Evolutionary conservation across 2,329 filamentous ascomycete genomes (phyloP).

Genomic region (Penicillium sp.): DNA sequence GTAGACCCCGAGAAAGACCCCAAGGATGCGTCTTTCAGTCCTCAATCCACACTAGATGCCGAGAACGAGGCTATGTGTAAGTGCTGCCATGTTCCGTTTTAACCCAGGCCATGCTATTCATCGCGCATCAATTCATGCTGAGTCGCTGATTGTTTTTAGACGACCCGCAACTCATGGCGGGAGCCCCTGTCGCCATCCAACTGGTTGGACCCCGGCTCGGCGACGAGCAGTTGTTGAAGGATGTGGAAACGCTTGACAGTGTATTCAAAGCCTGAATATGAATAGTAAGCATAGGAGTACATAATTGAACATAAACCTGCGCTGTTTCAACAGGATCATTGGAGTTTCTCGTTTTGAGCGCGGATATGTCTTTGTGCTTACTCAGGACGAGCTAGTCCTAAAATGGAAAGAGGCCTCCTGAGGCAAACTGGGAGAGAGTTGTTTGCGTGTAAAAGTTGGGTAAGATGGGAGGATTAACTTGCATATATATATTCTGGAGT

Average conservation of each 20-base stretch:
- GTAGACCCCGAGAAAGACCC: constrained; percentile 27
- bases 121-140: neutral
- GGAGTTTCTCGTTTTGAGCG: too few species aligned
- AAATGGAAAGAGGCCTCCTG: neutral
- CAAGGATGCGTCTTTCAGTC: neutral
- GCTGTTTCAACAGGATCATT: too few species aligned
- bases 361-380: neutral
- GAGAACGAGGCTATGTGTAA: constrained; percentile 23
- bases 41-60: constrained; percentile 17
- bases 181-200: constrained; percentile 32
- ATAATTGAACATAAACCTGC: too few species aligned
- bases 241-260: constrained; percentile 25
- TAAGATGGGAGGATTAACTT: neutral
- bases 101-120: neutral
- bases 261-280: neutral
- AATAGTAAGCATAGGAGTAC: neutral
- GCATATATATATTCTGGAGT: neutral
- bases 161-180: constrained; percentile 31
- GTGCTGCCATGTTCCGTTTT: neutral
- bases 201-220: constrained; percentile 29
- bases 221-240: constrained; percentile 30
- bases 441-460: neutral
- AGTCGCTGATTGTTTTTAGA: constrained; percentile 18
- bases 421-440: neutral
- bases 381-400: neutral